Base-by-base conservation (phyloP, 768 basidiomycete genomes). In the Ephemerocybe angulata region DNA sequence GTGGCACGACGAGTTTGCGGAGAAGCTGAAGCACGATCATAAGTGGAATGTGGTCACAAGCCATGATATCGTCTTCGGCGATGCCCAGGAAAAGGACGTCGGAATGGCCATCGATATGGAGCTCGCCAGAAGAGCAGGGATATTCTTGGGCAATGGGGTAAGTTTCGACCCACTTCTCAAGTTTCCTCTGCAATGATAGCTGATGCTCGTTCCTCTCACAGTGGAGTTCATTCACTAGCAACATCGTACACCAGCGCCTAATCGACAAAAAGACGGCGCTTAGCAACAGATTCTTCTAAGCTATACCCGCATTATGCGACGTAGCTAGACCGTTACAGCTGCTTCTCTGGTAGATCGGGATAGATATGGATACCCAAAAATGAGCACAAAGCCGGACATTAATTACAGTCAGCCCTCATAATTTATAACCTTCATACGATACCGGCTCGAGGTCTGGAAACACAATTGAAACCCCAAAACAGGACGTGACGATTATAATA, bases 111-210 rank as follows among this genome's bases (percentile, higher is more conserved):
- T 81, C 8, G 82, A 83, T 62, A 81, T 81, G 80, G 77, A 78
- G 47, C 74, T 83, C 50, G 81, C 73, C 22, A 66, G 73, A 27
- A 66, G 67, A 50, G 78, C 80, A 0, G 77, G 74, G 3, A 76
- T 81, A 4, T 82, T 82, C 55, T 70, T 81, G 53, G 80, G 80
- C 1, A 82, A 82, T 60, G 82, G 80, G 64, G 82, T 82, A 60
- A 50, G 79, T 70, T 55, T 8, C 50, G 49, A 40, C 47, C 21
- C 30, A 42, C 21, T 10, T 44, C 38, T 11, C 33, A 31, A 25
- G 35, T 48, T 5, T 56, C 65, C 19, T 58, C 46, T 47, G 8
- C 53, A 1, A 24, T 30, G 4, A 46, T n/a, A 24, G 30, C 22
- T 31, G 50, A 6, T 44, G 27, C 46, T 7, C n/a, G n/a, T n/a